Evolutionary conservation across 768 basidiomycete genomes (phyloP), one percentile per base, ranked within the genome.

Genomic region (Boletus tomentosulus): DNA sequence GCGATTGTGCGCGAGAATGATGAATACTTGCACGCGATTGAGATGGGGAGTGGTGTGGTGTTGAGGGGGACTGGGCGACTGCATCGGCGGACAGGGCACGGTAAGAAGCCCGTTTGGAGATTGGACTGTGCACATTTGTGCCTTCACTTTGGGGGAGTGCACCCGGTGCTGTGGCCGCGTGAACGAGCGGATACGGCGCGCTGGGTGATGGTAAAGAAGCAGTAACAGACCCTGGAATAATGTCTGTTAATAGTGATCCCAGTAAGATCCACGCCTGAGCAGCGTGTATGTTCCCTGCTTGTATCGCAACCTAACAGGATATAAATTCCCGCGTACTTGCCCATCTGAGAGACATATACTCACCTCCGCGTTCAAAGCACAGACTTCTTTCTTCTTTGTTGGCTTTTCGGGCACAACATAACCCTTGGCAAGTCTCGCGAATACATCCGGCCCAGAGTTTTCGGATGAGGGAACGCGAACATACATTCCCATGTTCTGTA

Each of bases 201-300:
- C 58, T 54, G 15, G 64, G 52, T 3, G 57, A 54, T 42, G 50
- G 71, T 46, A 56, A 66, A 54, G 52, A 73, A 53, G 57, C 67
- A 43, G 39, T 66, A 39, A 56, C 56, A 4, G 65, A 66, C 42
- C 69, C 65, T 8, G 80, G 81, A 16, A 78, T 57, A 45, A 81
- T 65, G 48, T 84, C 76, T 0, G 72, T 71, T 19, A 89, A 68
- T 3, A 84, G 74, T 15, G 82, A 81, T 12, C 74, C 77, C 19
- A 92, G 66, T 2, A 92, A 68, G 9, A 81, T 59, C 90, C 90
- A 92, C 3, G 76, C 74, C 59, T 89, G 85, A 1, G 83, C 84
- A 3, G 79, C 78, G 4, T 78, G 72, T 27, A 74, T 62, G 54
- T 81, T 78, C 22, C 82, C 82, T 9, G 74, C 83, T 51, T 79